Conservation (phyloP, 768 basidiomycete genomes). For the Trametopsis cervina region DNA sequence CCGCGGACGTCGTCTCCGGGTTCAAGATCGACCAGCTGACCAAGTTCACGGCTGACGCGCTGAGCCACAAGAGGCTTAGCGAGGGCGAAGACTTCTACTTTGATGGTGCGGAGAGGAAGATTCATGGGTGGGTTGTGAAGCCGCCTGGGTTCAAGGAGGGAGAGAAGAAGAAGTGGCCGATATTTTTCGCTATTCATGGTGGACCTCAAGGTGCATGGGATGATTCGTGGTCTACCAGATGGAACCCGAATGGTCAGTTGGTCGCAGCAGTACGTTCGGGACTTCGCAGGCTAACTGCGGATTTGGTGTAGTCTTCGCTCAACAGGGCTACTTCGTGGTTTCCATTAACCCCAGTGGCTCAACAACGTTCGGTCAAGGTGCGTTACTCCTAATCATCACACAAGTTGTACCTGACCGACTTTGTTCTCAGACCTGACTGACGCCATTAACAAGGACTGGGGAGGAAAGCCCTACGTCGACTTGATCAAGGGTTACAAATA, state of each 20-base stretch:
- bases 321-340: slow-evolving; percentile 84
- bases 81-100: slow-evolving; percentile 85
- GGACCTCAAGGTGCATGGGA: slow-evolving; percentile 84
- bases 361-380: slow-evolving; percentile 87
- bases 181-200: slow-evolving; percentile 76
- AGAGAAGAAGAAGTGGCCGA: slow-evolving; percentile 69
- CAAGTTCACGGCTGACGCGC: slow-evolving; percentile 45
- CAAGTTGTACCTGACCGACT: not conserved
- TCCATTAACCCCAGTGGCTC: slow-evolving; percentile 92
- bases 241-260: slow-evolving; percentile 76
- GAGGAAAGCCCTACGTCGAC: slow-evolving; percentile 80
- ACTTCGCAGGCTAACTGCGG: not conserved
- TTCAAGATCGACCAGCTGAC: slow-evolving; percentile 47
- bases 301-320: slow-evolving; percentile 42
- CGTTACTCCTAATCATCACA: not conserved
- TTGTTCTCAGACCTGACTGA: slow-evolving; percentile 63
- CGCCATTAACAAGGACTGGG: slow-evolving; percentile 76
- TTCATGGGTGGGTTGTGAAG: slow-evolving; percentile 83
- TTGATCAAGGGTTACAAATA: slow-evolving; percentile 70
- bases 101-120: slow-evolving; percentile 68
- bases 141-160: slow-evolving; percentile 70
- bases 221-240: slow-evolving; percentile 85
- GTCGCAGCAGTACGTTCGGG: not conserved
- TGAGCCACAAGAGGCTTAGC: slow-evolving; percentile 52
- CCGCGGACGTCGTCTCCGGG: slow-evolving; percentile 18